Percentiles rank a stretch among this genome's conserved stretches.
These are phyloP conservation scores for Penicillium pulvis DNA, from an alignment of 495 filamentous ascomycete genomes.

Conservation along the genomic window DNA sequence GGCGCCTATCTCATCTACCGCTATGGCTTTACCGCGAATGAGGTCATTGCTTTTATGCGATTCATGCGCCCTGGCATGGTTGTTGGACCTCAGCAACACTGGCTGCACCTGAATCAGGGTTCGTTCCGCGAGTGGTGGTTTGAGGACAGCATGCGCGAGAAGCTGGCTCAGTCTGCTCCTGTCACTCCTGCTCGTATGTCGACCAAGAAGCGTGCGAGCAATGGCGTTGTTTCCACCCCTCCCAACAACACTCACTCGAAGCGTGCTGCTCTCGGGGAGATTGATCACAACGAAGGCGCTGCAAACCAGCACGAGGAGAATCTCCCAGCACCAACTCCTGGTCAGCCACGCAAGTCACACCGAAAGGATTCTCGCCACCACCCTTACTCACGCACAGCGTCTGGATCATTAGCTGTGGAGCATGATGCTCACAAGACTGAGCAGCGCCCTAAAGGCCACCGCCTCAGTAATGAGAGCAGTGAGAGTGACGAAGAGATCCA, in stretches of 20 bases:
- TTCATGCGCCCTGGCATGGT: conserved; percentile 99
- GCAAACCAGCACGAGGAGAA: conserved; percentile 70
- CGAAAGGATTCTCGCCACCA: conserved; percentile 60
- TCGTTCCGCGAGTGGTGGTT: conserved; percentile 98
- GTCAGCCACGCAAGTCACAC: conserved; percentile 89
- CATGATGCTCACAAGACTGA: conserved; percentile 24
- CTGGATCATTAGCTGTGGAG: conserved; percentile 42
- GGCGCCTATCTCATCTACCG: conserved; percentile 97
- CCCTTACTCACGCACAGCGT: conserved; percentile 52
- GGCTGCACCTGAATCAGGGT: conserved; percentile 96
- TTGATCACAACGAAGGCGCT: conserved; percentile 73
- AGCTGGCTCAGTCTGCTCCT: conserved; percentile 63
- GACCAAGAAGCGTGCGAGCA: conserved; percentile 51
- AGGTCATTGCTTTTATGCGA: conserved; percentile 98
- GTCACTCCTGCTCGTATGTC: conserved; percentile 76
- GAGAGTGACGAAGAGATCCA: conserved; percentile 81
- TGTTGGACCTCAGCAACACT: conserved; percentile 98
- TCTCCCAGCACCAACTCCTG: conserved; percentile 91
- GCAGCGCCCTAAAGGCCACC: conserved; percentile 38
- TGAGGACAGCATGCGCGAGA: conserved; percentile 79
- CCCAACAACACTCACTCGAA: conserved; percentile 73
- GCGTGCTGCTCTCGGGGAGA: conserved; percentile 84
- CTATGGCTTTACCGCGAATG: conserved; percentile 97
- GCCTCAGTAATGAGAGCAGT: conserved; percentile 49
- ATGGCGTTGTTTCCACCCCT: conserved; percentile 75